Evolutionary conservation across 306 rosid genomes (phyloP).

Genomic region (Fagus sylvatica): DNA sequence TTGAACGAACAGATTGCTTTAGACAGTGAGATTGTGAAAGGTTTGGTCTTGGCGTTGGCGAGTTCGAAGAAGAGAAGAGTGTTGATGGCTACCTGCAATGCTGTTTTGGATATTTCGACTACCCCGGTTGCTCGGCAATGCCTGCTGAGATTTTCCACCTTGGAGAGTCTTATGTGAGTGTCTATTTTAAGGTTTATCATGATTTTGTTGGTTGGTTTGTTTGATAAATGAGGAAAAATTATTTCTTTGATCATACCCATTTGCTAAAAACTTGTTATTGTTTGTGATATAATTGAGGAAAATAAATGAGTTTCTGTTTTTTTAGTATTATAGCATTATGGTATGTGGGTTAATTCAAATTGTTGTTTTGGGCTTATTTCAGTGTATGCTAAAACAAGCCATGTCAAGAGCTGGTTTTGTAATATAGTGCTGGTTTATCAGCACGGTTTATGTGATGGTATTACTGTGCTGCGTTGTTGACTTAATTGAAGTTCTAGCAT

Average conservation of each 20-base stretch:
- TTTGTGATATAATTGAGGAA: background rate
- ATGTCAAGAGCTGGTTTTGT: too few species aligned
- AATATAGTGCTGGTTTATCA: too few species aligned
- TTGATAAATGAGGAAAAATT: background rate
- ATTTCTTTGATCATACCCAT: too few species aligned
- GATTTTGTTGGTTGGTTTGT: background rate
- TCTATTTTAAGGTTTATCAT: background rate
- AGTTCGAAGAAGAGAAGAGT: slow-evolving; percentile 38
- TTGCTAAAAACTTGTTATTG: too few species aligned
- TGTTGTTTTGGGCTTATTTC: background rate
- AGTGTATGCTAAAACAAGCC: background rate
- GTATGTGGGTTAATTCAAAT: background rate
- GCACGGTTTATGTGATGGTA: too few species aligned
- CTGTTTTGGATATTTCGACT: slow-evolving; percentile 63
- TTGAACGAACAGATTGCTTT: slow-evolving; percentile 54
- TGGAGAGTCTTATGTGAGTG: slow-evolving; percentile 64
- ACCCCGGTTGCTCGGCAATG: slow-evolving; percentile 46
- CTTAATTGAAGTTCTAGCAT: too few species aligned
- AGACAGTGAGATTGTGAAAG: slow-evolving; percentile 49
- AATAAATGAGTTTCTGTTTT: background rate
- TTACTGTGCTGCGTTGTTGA: too few species aligned
- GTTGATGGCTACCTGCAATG: slow-evolving; percentile 62
- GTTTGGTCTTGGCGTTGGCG: slow-evolving; percentile 41
- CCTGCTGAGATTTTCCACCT: slow-evolving; percentile 42
- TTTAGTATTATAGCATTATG: background rate